phyloP scores from a whole-genome alignment of 179 eudicot species.

The Beta macrorhiza region DNA sequence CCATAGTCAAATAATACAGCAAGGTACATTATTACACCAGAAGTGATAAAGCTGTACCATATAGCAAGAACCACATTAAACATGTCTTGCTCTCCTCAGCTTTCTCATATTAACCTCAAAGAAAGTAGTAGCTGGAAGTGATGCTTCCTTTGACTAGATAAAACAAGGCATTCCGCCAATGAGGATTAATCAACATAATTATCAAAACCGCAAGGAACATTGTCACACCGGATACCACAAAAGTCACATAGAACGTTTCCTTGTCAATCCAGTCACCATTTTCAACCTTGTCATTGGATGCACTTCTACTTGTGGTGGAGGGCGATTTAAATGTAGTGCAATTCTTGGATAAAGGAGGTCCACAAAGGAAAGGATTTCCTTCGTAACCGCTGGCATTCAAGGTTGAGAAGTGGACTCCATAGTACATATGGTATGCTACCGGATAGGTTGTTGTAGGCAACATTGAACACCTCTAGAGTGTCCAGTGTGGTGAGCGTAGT shows the following conservation, averaged over 20 bases:
- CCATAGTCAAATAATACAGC: neutral
- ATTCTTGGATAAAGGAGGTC: neutral
- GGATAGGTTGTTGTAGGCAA: conserved; percentile 3
- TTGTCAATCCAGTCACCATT: neutral
- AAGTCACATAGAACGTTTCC: neutral
- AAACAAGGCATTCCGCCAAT: neutral
- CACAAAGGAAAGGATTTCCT: conserved; percentile 5
- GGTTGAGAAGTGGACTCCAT: neutral
- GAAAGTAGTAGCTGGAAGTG: neutral
- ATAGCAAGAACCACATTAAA: neutral
- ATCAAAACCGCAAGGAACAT: conserved; percentile 6
- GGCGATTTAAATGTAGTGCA: neutral
- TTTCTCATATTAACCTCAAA: neutral
- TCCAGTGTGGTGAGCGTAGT: neutral
- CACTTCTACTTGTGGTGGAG: neutral
- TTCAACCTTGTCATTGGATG: conserved; percentile 1
- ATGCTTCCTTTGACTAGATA: neutral
- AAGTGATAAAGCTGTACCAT: too few species aligned
- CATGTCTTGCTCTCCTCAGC: neutral
- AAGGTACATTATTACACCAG: neutral
- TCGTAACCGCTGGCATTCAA: neutral
- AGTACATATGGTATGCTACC: neutral
- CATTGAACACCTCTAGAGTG: neutral
- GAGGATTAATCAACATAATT: neutral
- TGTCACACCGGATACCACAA: neutral